Evolutionary conservation across 225 moss, liverwort and hornwort species (phyloP).

Genomic region (Lunularia cruciata): DNA sequence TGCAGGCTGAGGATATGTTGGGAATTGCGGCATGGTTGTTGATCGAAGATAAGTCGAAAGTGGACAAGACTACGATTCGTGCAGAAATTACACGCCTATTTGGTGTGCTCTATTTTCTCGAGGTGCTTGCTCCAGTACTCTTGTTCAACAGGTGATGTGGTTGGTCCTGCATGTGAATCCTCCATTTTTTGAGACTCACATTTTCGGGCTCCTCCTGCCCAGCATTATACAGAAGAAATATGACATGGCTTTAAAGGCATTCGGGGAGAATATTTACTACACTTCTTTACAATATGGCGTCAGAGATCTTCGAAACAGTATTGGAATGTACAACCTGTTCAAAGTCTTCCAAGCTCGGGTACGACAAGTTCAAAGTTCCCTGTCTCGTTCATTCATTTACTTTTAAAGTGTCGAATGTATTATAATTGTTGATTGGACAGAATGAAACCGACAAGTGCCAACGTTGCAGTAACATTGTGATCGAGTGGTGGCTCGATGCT

Average conservation of each 20-base stretch:
- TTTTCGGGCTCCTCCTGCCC: constrained; percentile 2
- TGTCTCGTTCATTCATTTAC: background rate
- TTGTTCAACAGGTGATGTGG: too few relatives aligned
- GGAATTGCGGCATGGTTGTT: constrained; percentile 86
- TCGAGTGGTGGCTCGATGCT: constrained; percentile 60
- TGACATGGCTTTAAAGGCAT: constrained; percentile 72
- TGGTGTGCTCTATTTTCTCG: constrained; percentile 73
- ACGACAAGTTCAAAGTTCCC: background rate
- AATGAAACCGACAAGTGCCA: constrained; percentile 50
- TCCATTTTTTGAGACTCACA: background rate
- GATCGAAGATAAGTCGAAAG: constrained; percentile 52
- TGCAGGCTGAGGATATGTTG: constrained; percentile 73
- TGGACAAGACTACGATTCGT: constrained; percentile 51
- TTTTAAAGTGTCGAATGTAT: too few relatives aligned
- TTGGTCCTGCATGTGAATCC: background rate
- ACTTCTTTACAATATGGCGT: constrained; percentile 68
- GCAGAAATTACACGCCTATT: constrained; percentile 71
- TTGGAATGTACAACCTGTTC: constrained; percentile 71
- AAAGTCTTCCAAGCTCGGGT: constrained; percentile 56
- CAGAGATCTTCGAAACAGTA: constrained; percentile 71
- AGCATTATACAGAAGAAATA: constrained; percentile 53
- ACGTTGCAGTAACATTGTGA: constrained; percentile 64
- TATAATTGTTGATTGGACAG: too few relatives aligned
- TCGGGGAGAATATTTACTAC: constrained; percentile 69
- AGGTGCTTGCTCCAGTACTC: constrained; percentile 43